Percentiles rank a stretch among this genome's conserved stretches.
Evolutionary conservation across 192 early-diverging fungal species (phyloP).

Genomic region (Rhizophlyctis rosea): DNA sequence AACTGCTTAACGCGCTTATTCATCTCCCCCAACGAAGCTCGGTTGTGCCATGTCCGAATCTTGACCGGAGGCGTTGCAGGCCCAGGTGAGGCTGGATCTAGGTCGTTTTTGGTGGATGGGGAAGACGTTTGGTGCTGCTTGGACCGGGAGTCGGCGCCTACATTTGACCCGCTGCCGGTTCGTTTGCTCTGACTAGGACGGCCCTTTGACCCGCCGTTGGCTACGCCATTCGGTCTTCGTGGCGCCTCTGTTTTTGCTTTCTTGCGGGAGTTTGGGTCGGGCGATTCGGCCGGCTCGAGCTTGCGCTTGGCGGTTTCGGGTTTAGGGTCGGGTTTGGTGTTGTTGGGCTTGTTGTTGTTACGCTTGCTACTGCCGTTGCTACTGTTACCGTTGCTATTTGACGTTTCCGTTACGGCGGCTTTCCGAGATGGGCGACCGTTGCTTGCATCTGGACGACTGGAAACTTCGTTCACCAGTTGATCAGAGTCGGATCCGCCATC

Average conservation of each 20-base stretch:
- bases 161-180: too few relatives aligned
- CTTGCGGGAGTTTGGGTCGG: too few relatives aligned
- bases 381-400: constrained; percentile 1
- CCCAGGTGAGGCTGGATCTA: too few relatives aligned
- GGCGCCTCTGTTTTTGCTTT: too few relatives aligned
- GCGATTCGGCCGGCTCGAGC: background rate
- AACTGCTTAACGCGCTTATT: constrained; percentile 62
- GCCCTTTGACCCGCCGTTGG: background rate
- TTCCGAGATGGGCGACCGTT: too few relatives aligned
- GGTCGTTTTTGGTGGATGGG: too few relatives aligned
- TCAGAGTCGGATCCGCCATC: background rate
- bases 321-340: background rate
- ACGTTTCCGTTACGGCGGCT: background rate
- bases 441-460: too few relatives aligned
- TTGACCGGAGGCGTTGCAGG: constrained; percentile 38
- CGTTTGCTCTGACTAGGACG: background rate
- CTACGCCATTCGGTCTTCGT: too few relatives aligned
- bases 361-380: constrained; percentile 13
- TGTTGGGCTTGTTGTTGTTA: background rate
- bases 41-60: constrained; percentile 49
- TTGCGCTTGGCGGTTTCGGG: background rate
- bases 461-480: too few relatives aligned
- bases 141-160: too few relatives aligned
- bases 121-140: too few relatives aligned
- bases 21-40: constrained; percentile 60